Percentiles rank a stretch among this genome's conserved stretches.
These are phyloP conservation scores for Aspergillus homomorphus DNA, from an alignment of 495 filamentous ascomycete species.

Conservation along the genomic window DNA sequence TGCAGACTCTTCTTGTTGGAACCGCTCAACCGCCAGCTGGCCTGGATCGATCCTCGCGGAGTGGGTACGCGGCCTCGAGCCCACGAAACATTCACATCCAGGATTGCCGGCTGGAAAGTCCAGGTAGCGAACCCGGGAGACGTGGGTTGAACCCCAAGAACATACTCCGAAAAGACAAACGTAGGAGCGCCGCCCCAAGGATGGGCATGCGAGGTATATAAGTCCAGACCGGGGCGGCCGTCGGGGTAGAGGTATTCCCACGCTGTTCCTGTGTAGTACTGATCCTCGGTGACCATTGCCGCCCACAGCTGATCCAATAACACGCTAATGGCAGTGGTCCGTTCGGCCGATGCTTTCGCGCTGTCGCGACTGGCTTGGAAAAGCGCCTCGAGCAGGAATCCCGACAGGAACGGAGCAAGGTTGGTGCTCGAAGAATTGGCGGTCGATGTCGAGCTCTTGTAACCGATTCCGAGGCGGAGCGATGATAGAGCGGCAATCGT, in stretches of 20 bases:
- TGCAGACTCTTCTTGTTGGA: background rate
- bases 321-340: slow-evolving; percentile 4
- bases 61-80: slow-evolving; percentile 15
- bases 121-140: slow-evolving; percentile 12
- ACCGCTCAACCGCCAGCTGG: slow-evolving; percentile 1
- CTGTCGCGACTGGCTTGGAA: slow-evolving; percentile 1
- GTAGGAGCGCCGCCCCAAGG: slow-evolving; percentile 41
- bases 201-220: slow-evolving; percentile 36
- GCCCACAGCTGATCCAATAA: slow-evolving; percentile 32
- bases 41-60: slow-evolving; percentile 4
- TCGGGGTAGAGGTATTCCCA: slow-evolving; percentile 39
- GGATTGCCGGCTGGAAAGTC: slow-evolving; percentile 18
- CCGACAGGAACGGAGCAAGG: slow-evolving; percentile 27
- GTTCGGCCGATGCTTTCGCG: background rate
- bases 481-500: slow-evolving; percentile 7
- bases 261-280: slow-evolving; percentile 30
- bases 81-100: slow-evolving; percentile 15
- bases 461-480: slow-evolving; percentile 12
- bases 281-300: slow-evolving; percentile 29
- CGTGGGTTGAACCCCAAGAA: slow-evolving; percentile 17
- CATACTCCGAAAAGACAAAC: slow-evolving; percentile 30
- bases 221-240: slow-evolving; percentile 29
- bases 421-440: slow-evolving; percentile 12
- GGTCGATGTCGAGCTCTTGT: slow-evolving; percentile 18
- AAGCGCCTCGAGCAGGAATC: slow-evolving; percentile 27